Percentiles rank a stretch among this genome's conserved stretches.
These are phyloP conservation scores for Phoma sp. DNA, from an alignment of 2,329 filamentous ascomycete genomes.

Conservation along the genomic window DNA sequence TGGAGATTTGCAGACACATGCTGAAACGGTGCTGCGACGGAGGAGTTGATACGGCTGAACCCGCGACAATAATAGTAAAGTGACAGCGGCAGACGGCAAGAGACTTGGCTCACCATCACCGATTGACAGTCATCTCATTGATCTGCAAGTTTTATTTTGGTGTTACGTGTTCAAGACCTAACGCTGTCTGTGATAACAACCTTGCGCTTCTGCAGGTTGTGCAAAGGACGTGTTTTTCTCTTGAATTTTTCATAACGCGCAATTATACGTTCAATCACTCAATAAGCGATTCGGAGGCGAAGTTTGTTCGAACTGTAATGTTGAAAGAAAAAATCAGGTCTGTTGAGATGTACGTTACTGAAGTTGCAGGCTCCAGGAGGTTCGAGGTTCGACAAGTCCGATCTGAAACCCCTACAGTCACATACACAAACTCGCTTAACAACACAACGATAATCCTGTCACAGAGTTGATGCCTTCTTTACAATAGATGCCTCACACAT, in stretches of 20 bases:
- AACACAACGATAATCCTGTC: constrained; percentile 16
- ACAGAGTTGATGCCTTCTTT: constrained; percentile 18
- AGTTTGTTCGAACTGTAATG: neutral
- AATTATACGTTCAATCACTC: too few relatives aligned
- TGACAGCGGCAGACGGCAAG: constrained; percentile 15
- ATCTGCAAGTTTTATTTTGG: neutral
- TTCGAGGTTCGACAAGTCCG: constrained; percentile 2
- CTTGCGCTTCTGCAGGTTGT: neutral
- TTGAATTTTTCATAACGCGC: too few relatives aligned
- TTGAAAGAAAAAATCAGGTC: neutral
- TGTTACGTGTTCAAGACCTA: neutral
- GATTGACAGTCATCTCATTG: neutral
- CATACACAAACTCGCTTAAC: constrained; percentile 15
- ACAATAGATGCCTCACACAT: constrained; percentile 28
- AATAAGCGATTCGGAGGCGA: too few relatives aligned
- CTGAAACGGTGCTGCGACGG: constrained; percentile 46
- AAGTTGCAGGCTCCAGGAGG: constrained; percentile 1
- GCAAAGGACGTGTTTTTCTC: neutral
- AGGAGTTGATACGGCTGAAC: constrained; percentile 14
- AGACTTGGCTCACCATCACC: neutral
- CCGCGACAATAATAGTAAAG: constrained; percentile 11
- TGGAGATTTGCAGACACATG: constrained; percentile 22
- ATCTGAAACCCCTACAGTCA: constrained; percentile 11
- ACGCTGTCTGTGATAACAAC: neutral
- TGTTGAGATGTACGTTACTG: neutral